Base-by-base conservation (phyloP, 352 stramenopile species). In the Globisporangium cystogenes region DNA sequence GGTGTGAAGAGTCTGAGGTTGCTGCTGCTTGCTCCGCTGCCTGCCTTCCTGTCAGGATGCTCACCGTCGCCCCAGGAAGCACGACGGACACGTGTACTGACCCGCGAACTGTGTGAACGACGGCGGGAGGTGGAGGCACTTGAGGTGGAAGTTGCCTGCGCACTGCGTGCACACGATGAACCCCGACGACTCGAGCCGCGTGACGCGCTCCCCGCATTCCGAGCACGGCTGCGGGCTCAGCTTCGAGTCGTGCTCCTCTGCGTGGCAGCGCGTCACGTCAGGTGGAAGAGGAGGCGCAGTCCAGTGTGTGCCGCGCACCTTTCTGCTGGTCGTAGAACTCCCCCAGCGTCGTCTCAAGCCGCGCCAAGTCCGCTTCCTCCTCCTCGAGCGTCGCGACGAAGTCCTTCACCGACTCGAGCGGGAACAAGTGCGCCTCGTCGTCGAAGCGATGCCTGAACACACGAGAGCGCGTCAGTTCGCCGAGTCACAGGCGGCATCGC, bases 391-490 rank as follows among this genome's bases (percentile, higher is more conserved):
- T 40, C 0, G 23, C 11, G 26, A 78, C 48, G 43, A 88, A 77
- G 1, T 57, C 53, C 18, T 70, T 48, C 4, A 86, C 31, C 1
- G 64, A 73, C 24, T 64, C 67, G 20, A 90, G 61, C 11, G 80
- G 75, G 44, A 76, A 88, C 16, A 90, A 64, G 48, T 90, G 76
- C 20, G 67, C 64, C 60, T 90, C 76, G 27, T 90, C 80, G 47
- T 88, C 73, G 43, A 87, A 88, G 14, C 62, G 39, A 41, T 76
- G 58, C 21, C 75, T 89, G 53, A 3, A 26, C 16, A 47, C 14
- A 10, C 23, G 5, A 48, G 7, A 3, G 48, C 4, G 53, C 7
- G 10, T 16, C 24, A 20, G 7, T 1, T 36, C 3, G 6, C 21
- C 23, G 11, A 27, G n/a, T 31, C 21, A n/a, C n/a, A 10, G 50